Evolutionary conservation across 192 early-diverging fungal species (phyloP), one percentile per base, ranked within the genome.

Genomic region (Anaeromyces robustus): DNA sequence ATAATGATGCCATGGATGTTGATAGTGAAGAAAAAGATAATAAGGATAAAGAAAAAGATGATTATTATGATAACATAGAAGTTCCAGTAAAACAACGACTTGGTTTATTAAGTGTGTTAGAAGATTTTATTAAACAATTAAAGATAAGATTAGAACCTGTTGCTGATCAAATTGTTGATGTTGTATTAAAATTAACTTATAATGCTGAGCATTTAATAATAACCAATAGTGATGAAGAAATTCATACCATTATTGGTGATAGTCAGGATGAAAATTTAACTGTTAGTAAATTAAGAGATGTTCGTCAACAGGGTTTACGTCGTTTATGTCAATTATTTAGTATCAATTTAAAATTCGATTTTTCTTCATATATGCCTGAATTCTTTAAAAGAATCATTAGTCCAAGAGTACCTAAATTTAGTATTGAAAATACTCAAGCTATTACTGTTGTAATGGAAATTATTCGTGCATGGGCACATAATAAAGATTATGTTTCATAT

Each of bases 401-500:
- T 68, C 86, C 90, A 18, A 90, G 95, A 29, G 84, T 99, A 22
- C 85, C 89, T 30, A 89, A 85, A 22, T 87, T 98, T 29, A 87
- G 86, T 30, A 82, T 83, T 26, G 98, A 99, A 83, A 96, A 95
- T 83, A 96, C 96, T 9, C 96, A 98, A 84, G 89, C 92, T 59
- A 90, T 95, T 5, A 95, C 93, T 2, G 87, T 92, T 0, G 84
- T 97, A 29, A 86, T 97, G 86, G 88, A 92, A 80, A 84, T 98
- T 43, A 87, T 99, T 37, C 81, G 84, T 13, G 86, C 90, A 4
- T 98, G 97, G 97, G 87, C 95, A 12, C 86, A 87, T 39, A 86
- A 89, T 30, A 78, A 84, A 29, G 81, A 86, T 11, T 96, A 96
- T 85, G 84, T 91, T 0, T 12, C 83, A 0, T 97, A 89, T 83